Evolutionary conservation across 306 rosid genomes (phyloP).

Genomic region (Glycine soja): DNA sequence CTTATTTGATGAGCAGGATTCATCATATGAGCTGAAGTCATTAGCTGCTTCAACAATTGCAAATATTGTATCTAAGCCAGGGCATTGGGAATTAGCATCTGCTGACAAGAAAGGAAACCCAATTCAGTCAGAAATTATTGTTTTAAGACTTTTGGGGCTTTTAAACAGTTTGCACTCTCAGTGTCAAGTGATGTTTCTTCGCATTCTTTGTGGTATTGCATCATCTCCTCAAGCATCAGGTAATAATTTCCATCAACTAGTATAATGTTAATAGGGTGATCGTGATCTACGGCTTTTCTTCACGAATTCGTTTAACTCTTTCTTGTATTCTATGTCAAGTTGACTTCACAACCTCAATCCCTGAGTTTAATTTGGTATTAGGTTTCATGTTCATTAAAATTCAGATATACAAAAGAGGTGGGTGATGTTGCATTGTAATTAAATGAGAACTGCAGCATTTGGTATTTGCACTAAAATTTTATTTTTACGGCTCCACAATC

Average conservation of each 20-base stretch:
- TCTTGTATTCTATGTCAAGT: conserved; percentile 6
- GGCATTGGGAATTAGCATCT: conserved; percentile 73
- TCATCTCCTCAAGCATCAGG: conserved; percentile 73
- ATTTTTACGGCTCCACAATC: neutral
- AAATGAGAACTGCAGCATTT: neutral
- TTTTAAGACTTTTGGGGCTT: conserved; percentile 48
- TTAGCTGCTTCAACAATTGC: conserved; percentile 65
- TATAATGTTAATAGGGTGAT: neutral
- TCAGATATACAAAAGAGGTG: neutral
- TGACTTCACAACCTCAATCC: neutral
- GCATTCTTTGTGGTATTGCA: conserved; percentile 60
- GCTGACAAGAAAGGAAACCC: conserved; percentile 61
- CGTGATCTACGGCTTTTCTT: conserved; percentile 8
- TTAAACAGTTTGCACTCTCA: conserved; percentile 43
- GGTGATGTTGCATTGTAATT: neutral
- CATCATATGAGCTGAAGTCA: conserved; percentile 51
- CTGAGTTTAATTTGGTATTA: conserved; percentile 9
- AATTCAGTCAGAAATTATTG: conserved; percentile 62
- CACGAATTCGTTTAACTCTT: neutral
- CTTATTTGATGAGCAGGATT: conserved; percentile 53
- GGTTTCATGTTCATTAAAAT: conserved; percentile 20
- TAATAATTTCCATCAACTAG: conserved; percentile 30
- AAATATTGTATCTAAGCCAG: conserved; percentile 66
- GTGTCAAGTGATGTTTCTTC: conserved; percentile 58
- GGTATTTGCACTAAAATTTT: neutral